Conservation (phyloP, 169 alveolate species). For the Besnoitia besnoiti region DNA sequence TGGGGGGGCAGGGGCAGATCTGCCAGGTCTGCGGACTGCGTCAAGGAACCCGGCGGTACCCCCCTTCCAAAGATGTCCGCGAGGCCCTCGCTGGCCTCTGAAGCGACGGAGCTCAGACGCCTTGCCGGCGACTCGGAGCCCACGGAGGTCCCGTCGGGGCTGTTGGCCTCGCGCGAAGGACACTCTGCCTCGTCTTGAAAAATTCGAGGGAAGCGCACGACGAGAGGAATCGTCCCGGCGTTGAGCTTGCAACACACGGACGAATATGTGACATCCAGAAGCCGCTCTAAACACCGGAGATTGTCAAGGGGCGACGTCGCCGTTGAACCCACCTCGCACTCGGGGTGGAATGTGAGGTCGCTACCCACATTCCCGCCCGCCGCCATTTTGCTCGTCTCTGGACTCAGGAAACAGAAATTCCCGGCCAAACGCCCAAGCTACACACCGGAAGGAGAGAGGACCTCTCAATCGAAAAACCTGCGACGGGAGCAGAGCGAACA, state of each 20-base stretch:
- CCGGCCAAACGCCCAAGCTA: background rate
- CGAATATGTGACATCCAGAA: conserved; percentile 66
- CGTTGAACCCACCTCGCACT: background rate
- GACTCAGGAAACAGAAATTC: background rate
- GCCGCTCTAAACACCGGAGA: conserved; percentile 63
- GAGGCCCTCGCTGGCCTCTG: background rate
- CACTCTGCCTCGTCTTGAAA: background rate
- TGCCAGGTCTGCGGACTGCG: background rate
- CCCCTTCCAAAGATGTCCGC: conserved; percentile 1
- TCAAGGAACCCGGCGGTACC: too few relatives aligned
- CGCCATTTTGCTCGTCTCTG: background rate
- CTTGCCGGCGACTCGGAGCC: background rate
- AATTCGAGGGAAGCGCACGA: background rate
- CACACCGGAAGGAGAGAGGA: background rate
- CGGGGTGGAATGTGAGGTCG: background rate
- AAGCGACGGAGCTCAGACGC: background rate
- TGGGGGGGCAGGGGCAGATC: background rate
- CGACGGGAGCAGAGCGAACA: background rate
- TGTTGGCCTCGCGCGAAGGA: background rate
- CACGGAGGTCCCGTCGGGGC: background rate
- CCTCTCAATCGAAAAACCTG: background rate
- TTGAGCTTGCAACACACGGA: conserved; percentile 62
- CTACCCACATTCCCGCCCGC: background rate
- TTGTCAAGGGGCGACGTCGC: conserved; percentile 61
- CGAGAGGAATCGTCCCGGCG: conserved; percentile 32